These are phyloP conservation scores for Candida khao-thaluensis DNA, from an alignment of 805 yeast genomes.

Conservation along the genomic window DNA sequence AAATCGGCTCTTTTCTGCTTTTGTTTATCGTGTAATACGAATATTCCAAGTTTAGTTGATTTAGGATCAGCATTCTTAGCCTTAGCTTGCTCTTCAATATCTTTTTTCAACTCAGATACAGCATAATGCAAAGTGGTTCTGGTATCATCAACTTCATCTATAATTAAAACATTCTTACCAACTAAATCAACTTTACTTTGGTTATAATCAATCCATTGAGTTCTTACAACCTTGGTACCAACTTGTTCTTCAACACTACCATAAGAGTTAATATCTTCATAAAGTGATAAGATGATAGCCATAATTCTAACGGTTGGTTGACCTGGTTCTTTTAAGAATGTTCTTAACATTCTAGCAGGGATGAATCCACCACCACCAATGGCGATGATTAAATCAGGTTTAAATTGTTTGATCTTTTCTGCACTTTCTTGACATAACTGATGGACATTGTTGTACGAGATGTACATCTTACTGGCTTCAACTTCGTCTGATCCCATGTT, in stretches of 20 bases:
- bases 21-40: slow-evolving; percentile 73
- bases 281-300: slow-evolving; percentile 90
- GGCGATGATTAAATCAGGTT: slow-evolving; percentile 90
- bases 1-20: slow-evolving; percentile 72
- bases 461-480: slow-evolving; percentile 53
- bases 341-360: slow-evolving; percentile 93
- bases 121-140: slow-evolving; percentile 84
- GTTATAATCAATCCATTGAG: slow-evolving; percentile 80
- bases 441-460: slow-evolving; percentile 79
- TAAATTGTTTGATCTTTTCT: slow-evolving; percentile 61
- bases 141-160: slow-evolving; percentile 86
- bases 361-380: slow-evolving; percentile 98
- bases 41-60: slow-evolving; percentile 65
- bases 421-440: slow-evolving; percentile 67
- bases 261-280: slow-evolving; percentile 72
- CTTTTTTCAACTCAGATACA: slow-evolving; percentile 68
- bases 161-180: slow-evolving; percentile 69
- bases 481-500: slow-evolving; percentile 11
- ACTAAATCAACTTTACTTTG: slow-evolving; percentile 61
- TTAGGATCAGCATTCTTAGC: slow-evolving; percentile 48
- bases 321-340: slow-evolving; percentile 86
- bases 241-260: slow-evolving; percentile 52
- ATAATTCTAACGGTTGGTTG: slow-evolving; percentile 87
- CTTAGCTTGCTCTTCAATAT: slow-evolving; percentile 59
- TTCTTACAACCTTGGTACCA: slow-evolving; percentile 69